A percentile compares a stretch with the other conserved stretches of the same genome.
Conservation (phyloP, 2,329 filamentous ascomycete genomes). For the Aspergillus tamarii region DNA sequence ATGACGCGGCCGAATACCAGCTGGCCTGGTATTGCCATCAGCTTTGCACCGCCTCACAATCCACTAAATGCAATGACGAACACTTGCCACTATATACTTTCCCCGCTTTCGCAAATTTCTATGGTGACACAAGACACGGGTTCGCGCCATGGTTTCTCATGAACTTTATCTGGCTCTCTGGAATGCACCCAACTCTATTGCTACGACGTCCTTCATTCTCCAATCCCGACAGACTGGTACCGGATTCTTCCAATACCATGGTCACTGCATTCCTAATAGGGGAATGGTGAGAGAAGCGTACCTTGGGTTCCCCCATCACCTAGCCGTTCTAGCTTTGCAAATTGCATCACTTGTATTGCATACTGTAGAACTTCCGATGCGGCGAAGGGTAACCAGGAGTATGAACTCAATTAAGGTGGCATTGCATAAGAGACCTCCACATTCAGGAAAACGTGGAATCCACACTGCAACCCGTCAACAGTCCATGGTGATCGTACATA, state of each 20-base stretch:
- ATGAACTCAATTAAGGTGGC: not conserved
- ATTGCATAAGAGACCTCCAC: not conserved
- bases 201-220: slow-evolving; percentile 11
- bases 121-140: slow-evolving; percentile 9
- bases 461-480: not conserved
- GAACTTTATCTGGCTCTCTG: slow-evolving; percentile 3
- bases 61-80: not conserved
- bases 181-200: slow-evolving; percentile 11
- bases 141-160: slow-evolving; percentile 5
- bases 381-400: not conserved
- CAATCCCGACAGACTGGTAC: not conserved
- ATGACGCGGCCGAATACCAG: slow-evolving; percentile 3
- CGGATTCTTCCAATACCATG: slow-evolving; percentile 4
- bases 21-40: not conserved
- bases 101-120: not conserved
- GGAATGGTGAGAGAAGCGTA: not conserved
- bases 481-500: not conserved
- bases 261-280: not conserved
- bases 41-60: slow-evolving; percentile 1
- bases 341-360: not conserved
- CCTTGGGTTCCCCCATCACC: not conserved
- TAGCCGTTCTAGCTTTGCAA: not conserved
- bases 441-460: not conserved
- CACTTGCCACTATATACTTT: not conserved
- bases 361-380: not conserved